A percentile compares a stretch with the other conserved stretches of the same genome.
phyloP scores from a whole-genome alignment of 164 flowering plant species.

The Annona squamosa region DNA sequence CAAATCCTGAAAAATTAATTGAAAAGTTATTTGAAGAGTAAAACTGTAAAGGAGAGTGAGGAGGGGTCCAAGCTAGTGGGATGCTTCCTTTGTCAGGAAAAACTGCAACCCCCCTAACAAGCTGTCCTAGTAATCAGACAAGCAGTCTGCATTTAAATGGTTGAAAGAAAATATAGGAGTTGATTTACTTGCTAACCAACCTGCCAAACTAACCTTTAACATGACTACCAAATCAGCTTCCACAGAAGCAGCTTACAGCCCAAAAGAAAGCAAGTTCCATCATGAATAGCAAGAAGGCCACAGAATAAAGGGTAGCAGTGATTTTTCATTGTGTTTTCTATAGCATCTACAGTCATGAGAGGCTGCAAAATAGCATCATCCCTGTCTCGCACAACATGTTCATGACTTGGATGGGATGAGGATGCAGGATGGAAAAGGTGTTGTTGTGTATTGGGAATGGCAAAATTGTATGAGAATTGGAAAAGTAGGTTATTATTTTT shows the following conservation, averaged over 20 bases:
- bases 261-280: neutral
- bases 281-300: neutral
- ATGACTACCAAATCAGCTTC: neutral
- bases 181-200: neutral
- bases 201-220: neutral
- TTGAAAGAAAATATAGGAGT: neutral
- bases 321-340: neutral
- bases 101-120: neutral
- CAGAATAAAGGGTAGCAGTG: neutral
- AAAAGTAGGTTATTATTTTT: too few species aligned
- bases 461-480: too few species aligned
- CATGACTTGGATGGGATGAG: too few species aligned
- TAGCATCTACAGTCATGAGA: neutral
- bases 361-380: neutral
- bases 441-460: too few species aligned
- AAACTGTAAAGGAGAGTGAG: neutral
- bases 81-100: neutral
- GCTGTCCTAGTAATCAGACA: neutral
- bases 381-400: neutral
- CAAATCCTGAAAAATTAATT: too few species aligned
- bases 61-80: neutral
- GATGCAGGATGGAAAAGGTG: too few species aligned
- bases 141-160: neutral
- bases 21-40: neutral
- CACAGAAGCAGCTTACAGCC: neutral